These are phyloP conservation scores for Hirschfeldia incana DNA, from an alignment of 345 rosid species.

Conservation along the genomic window DNA sequence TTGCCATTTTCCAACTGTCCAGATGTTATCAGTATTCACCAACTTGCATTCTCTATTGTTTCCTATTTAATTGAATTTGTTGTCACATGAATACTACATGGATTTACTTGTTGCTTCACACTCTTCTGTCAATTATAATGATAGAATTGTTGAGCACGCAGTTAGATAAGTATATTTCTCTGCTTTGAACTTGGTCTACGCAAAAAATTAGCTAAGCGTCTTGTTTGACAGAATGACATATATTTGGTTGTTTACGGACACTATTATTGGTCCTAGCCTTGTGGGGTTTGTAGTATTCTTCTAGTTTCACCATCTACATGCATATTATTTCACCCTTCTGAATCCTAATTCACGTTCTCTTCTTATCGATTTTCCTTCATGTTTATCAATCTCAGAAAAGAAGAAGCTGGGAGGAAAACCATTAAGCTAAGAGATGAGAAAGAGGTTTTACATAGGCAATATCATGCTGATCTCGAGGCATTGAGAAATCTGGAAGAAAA, in stretches of 20 bases:
- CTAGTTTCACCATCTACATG: conserved; percentile 20
- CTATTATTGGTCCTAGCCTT: not conserved
- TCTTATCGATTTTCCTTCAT: conserved; percentile 7
- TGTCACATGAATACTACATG: conserved; percentile 2
- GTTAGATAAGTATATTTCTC: conserved; percentile 1
- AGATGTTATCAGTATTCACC: conserved; percentile 2
- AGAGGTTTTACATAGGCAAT: conserved; percentile 93
- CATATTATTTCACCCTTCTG: conserved; percentile 6
- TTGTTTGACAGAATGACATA: conserved; percentile 11
- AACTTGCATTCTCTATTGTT: conserved; percentile 1
- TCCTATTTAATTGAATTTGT: conserved; percentile 9
- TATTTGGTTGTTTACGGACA: not conserved
- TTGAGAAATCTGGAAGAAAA: conserved; percentile 92
- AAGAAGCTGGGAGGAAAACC: conserved; percentile 93
- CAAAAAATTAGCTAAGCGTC: conserved; percentile 5
- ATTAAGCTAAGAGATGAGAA: conserved; percentile 87
- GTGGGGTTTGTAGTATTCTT: conserved; percentile 6
- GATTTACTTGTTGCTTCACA: conserved; percentile 9
- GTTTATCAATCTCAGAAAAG: conserved; percentile 61
- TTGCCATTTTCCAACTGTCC: not conserved
- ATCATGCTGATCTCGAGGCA: conserved; percentile 88
- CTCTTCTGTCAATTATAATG: not conserved
- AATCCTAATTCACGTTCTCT: conserved; percentile 8
- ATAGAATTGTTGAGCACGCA: not conserved
- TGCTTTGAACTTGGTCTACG: conserved; percentile 21